A percentile compares a stretch with the other conserved stretches of the same genome.
phyloP scores from a whole-genome alignment of 805 yeast genomes.

The Candida takata region DNA sequence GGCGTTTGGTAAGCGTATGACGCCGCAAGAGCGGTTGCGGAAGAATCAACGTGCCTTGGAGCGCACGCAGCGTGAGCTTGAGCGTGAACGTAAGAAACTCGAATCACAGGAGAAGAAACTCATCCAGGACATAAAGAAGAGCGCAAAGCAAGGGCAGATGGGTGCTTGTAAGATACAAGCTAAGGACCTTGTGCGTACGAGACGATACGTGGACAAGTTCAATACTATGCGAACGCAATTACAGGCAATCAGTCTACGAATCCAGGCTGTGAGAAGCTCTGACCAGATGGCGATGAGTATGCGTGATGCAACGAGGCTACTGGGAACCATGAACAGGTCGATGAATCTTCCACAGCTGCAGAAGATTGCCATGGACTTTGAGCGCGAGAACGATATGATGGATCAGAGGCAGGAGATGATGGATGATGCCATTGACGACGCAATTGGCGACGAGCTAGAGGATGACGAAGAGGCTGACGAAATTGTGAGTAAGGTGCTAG shows the following conservation, averaged over 20 bases:
- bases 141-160: constrained; percentile 86
- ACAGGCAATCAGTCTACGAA: constrained; percentile 87
- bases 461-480: constrained; percentile 90
- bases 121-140: constrained; percentile 76
- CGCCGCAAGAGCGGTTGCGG: constrained; percentile 92
- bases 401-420: constrained; percentile 98
- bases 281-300: constrained; percentile 93
- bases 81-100: constrained; percentile 77
- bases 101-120: constrained; percentile 91
- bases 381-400: constrained; percentile 91
- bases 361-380: constrained; percentile 91
- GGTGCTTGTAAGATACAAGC: constrained; percentile 93
- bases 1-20: constrained; percentile 89
- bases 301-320: constrained; percentile 84
- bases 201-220: constrained; percentile 75
- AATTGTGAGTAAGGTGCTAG: constrained; percentile 83
- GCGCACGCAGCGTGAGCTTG: constrained; percentile 88
- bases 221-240: constrained; percentile 89
- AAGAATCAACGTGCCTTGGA: constrained; percentile 95
- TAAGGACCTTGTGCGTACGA: constrained; percentile 85
- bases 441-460: constrained; percentile 85
- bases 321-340: constrained; percentile 80
- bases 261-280: constrained; percentile 86
- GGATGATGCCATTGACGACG: constrained; percentile 96
- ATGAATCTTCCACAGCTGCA: constrained; percentile 90